phyloP scores from a whole-genome alignment of 345 rosid genomes.

The Syzygium aqueum region DNA sequence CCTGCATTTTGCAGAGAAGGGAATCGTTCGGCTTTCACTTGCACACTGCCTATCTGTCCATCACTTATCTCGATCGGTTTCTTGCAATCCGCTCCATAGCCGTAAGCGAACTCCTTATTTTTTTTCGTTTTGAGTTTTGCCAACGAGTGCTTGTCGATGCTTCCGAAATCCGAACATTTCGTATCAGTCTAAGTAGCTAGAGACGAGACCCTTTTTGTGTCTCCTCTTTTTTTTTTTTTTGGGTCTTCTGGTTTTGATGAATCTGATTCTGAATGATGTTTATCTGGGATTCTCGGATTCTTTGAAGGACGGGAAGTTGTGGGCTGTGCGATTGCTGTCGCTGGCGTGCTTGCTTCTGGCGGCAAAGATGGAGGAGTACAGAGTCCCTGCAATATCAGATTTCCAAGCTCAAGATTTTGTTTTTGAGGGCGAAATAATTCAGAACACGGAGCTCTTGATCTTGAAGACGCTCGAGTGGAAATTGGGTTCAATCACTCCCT shows the following conservation, averaged over 20 bases:
- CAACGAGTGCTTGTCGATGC: background rate
- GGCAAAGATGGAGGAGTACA: conserved; percentile 78
- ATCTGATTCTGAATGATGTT: background rate
- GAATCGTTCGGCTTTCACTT: conserved; percentile 51
- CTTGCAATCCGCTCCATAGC: conserved; percentile 50
- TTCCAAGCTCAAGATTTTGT: conserved; percentile 31
- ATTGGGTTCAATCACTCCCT: conserved; percentile 64
- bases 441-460: conserved; percentile 62
- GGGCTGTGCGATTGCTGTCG: conserved; percentile 64
- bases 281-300: background rate
- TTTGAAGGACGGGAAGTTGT: conserved; percentile 53
- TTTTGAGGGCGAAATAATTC: conserved; percentile 43
- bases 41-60: conserved; percentile 63
- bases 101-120: conserved; percentile 21
- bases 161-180: background rate
- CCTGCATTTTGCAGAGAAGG: conserved; percentile 31
- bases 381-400: conserved; percentile 54
- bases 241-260: background rate
- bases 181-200: background rate
- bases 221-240: background rate
- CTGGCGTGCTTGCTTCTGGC: conserved; percentile 76
- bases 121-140: background rate
- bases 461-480: conserved; percentile 69
- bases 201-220: background rate
- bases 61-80: conserved; percentile 62